Percentiles rank a stretch among this genome's conserved stretches.
phyloP scores from a whole-genome alignment of 2,329 filamentous ascomycete genomes.

The Penicillium sp. region DNA sequence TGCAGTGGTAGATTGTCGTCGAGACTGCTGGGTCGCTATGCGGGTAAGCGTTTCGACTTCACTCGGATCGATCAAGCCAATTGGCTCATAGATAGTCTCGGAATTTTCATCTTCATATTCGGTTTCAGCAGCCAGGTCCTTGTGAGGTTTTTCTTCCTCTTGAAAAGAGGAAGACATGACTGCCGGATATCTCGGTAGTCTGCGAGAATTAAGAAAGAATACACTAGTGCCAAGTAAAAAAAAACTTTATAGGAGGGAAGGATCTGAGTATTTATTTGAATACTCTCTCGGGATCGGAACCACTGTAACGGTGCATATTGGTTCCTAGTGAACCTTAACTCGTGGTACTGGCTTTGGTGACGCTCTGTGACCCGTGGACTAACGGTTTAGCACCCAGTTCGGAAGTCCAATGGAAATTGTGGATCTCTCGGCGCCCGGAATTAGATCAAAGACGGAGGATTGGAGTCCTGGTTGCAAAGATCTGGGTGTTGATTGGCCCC shows the following conservation, averaged over 20 bases:
- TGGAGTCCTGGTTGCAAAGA: not conserved
- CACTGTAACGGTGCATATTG: not conserved
- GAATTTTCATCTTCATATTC: not conserved
- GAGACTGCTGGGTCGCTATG: constrained; percentile 22
- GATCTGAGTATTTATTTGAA: not conserved
- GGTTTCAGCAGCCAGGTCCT: not conserved
- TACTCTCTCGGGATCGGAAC: not conserved
- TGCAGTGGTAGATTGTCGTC: constrained; percentile 11
- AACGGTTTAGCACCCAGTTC: not conserved
- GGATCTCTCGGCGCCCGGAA: constrained; percentile 1
- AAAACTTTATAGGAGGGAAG: not conserved
- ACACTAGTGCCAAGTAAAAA: not conserved
- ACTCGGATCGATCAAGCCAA: constrained; percentile 13
- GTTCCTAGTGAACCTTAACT: not conserved
- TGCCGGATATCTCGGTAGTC: not conserved
- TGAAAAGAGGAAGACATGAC: not conserved
- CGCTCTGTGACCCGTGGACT: not conserved
- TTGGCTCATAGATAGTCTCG: constrained; percentile 9
- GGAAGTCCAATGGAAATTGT: not conserved
- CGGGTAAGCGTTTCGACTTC: constrained; percentile 22
- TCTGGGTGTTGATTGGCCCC: not conserved
- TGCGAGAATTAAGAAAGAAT: not conserved
- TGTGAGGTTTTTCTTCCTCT: not conserved
- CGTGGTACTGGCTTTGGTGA: not conserved
- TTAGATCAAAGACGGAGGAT: not conserved